Evolutionary conservation across 352 stramenopile species (phyloP).

Genomic region (Achlya hypogyna): DNA sequence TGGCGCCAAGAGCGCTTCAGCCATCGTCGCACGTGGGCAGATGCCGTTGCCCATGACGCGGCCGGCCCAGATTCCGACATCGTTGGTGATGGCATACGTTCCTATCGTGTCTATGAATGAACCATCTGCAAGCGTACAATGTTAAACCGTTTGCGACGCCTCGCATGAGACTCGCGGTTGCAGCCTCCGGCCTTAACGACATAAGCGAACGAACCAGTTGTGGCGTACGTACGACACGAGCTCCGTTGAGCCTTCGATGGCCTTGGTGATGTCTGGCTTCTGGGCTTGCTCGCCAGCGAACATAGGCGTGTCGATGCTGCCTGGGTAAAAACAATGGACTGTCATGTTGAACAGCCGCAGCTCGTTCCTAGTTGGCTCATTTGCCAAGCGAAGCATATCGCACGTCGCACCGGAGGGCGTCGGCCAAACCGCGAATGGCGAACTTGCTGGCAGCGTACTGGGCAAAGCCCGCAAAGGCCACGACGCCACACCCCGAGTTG

Average conservation of each 20-base stretch:
- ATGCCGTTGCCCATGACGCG: background rate
- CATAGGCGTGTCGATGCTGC: constrained; percentile 81
- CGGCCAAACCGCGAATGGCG: constrained; percentile 84
- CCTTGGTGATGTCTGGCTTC: constrained; percentile 31
- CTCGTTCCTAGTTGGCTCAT: constrained; percentile 30
- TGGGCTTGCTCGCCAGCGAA: constrained; percentile 59
- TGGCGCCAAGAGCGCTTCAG: background rate
- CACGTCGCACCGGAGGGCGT: constrained; percentile 79
- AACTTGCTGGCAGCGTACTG: constrained; percentile 86
- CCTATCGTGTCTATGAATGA: background rate
- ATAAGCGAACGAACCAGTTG: background rate
- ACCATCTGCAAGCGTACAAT: background rate
- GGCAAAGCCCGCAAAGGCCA: constrained; percentile 76
- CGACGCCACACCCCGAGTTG: constrained; percentile 37
- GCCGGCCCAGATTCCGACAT: background rate
- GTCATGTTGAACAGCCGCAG: constrained; percentile 63
- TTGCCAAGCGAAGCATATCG: background rate
- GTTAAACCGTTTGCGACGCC: background rate
- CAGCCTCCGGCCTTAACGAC: background rate
- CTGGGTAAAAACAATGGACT: constrained; percentile 85
- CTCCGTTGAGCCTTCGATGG: background rate
- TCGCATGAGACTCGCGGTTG: background rate
- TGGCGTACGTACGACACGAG: background rate
- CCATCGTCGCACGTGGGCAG: background rate
- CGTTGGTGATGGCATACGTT: background rate